Evolutionary conservation across 176 grass and related monocot species (phyloP).

Genomic region (Secale cereale): DNA sequence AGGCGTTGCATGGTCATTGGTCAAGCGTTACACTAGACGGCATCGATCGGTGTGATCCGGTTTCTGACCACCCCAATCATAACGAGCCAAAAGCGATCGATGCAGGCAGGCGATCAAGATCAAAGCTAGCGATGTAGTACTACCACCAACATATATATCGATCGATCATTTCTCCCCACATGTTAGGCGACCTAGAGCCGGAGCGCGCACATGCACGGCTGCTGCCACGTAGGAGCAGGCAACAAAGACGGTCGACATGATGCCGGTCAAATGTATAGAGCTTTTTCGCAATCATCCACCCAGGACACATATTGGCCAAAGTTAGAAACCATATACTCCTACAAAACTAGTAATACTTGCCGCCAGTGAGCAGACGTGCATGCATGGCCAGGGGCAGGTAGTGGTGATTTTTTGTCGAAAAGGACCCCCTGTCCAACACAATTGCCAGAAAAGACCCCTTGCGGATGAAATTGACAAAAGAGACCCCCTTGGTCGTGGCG

Average conservation of each 20-base stretch:
- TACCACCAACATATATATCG: neutral
- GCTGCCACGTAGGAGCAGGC: neutral
- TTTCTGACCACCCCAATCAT: neutral
- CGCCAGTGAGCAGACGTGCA: neutral
- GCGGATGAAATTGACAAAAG: too few relatives aligned
- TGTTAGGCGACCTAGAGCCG: slow-evolving; percentile 27
- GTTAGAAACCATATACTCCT: neutral
- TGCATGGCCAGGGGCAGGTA: neutral
- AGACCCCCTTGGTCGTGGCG: too few relatives aligned
- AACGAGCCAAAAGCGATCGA: too few relatives aligned
- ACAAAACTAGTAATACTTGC: neutral
- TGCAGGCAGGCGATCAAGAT: too few relatives aligned
- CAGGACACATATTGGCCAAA: neutral
- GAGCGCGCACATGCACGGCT: slow-evolving; percentile 19
- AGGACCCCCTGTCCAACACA: too few relatives aligned
- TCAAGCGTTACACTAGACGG: neutral
- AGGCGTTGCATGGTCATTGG: neutral
- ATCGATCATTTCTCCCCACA: slow-evolving; percentile 16
- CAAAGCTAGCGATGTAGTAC: too few relatives aligned
- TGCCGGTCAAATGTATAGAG: slow-evolving; percentile 27
- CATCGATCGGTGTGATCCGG: neutral
- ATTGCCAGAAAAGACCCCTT: too few relatives aligned
- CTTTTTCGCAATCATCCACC: neutral
- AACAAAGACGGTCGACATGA: neutral
- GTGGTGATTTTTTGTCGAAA: too few relatives aligned